Percentiles rank a stretch among this genome's conserved stretches.
phyloP scores from a whole-genome alignment of 169 alveolate species.

The Eimeria acervulina region DNA sequence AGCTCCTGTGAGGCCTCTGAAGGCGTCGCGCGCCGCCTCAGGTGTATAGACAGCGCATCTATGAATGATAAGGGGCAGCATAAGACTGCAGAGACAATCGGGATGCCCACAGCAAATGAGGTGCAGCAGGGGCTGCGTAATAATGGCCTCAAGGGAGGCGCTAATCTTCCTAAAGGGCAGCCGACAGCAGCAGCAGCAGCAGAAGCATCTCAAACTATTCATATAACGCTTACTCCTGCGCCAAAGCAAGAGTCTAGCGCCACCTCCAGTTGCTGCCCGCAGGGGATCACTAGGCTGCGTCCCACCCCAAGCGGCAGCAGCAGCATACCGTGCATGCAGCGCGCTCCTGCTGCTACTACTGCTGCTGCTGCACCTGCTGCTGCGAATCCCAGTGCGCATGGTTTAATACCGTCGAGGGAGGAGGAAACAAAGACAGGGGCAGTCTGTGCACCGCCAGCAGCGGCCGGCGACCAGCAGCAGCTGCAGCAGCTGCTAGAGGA shows the following conservation, averaged over 20 bases:
- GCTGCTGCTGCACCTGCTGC: not conserved
- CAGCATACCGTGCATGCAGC: not conserved
- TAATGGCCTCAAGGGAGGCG: not conserved
- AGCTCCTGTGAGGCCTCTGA: conserved; percentile 22
- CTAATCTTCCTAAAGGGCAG: not conserved
- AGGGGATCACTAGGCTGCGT: not conserved
- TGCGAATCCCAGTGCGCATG: not conserved
- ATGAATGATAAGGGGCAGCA: not conserved
- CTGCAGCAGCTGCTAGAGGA: conserved; percentile 53
- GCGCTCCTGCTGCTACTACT: not conserved
- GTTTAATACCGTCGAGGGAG: not conserved
- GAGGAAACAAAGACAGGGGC: not conserved
- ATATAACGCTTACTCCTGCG: conserved; percentile 29
- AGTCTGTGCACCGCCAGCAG: not conserved
- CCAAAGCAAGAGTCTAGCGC: not conserved
- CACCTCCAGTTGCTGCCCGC: not conserved
- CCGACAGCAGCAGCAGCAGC: conserved; percentile 6
- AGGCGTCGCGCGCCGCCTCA: not conserved
- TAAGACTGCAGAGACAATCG: not conserved
- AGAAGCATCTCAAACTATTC: not conserved
- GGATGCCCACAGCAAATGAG: not conserved
- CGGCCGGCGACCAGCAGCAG: not conserved
- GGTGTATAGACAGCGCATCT: conserved; percentile 26
- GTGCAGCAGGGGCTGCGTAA: not conserved
- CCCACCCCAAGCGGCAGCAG: not conserved